These are phyloP conservation scores for Lagenidium giganteum DNA, from an alignment of 352 stramenopile genomes.

Conservation along the genomic window DNA sequence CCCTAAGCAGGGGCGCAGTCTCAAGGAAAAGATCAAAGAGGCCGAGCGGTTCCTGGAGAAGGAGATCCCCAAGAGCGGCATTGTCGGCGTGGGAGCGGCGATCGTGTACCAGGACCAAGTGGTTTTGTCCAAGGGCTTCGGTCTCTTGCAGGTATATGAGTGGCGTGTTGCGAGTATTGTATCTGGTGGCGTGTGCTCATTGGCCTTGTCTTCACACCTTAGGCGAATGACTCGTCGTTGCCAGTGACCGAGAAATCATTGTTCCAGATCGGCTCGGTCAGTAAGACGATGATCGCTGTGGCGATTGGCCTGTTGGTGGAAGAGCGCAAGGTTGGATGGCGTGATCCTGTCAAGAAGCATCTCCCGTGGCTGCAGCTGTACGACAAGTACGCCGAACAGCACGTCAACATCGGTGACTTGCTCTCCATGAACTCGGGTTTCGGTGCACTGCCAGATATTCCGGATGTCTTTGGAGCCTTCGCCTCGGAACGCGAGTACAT, in stretches of 20 bases:
- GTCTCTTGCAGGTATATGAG: conserved; percentile 1
- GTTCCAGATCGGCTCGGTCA: conserved; percentile 68
- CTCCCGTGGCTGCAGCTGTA: conserved; percentile 39
- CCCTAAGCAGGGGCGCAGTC: conserved; percentile 23
- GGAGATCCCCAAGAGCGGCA: conserved; percentile 25
- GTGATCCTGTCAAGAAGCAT: conserved; percentile 50
- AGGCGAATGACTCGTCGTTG: conserved; percentile 25
- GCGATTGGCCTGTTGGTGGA: conserved; percentile 30
- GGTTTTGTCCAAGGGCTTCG: conserved; percentile 8
- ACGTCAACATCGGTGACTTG: conserved; percentile 45
- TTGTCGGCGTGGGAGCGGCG: conserved; percentile 30
- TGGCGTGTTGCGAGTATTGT: not conserved
- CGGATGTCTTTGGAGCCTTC: conserved; percentile 27
- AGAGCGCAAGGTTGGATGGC: conserved; percentile 43
- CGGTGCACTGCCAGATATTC: conserved; percentile 19
- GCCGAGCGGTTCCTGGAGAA: conserved; percentile 33
- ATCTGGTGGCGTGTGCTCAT: not conserved
- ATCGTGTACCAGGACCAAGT: conserved; percentile 52
- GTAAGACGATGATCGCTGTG: conserved; percentile 55
- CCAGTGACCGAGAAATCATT: conserved; percentile 33
- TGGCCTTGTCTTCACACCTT: not conserved
- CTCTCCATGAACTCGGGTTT: conserved; percentile 59
- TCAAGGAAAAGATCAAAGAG: conserved; percentile 40
- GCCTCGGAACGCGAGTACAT: conserved; percentile 25
- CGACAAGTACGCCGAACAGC: conserved; percentile 54